Evolutionary conservation across 768 basidiomycete species (phyloP).

Genomic region (Leccinum truebloodii): DNA sequence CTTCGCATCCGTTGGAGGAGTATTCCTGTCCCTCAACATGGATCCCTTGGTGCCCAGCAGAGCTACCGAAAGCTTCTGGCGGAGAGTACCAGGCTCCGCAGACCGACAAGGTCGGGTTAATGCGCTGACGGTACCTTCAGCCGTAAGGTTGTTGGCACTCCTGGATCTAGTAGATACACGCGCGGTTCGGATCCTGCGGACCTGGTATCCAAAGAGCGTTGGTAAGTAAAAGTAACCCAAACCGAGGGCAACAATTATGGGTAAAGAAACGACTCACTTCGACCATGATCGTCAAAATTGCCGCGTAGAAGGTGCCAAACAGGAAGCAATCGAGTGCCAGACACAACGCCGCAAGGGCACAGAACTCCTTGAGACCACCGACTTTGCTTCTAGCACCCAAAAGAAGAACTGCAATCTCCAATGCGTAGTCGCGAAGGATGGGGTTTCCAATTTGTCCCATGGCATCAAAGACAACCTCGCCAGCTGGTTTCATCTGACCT

Average conservation of each 20-base stretch:
- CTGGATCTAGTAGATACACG: constrained; percentile 50
- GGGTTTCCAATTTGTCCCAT: constrained; percentile 78
- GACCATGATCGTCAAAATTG: constrained; percentile 92
- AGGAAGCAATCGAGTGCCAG: constrained; percentile 85
- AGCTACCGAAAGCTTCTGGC: constrained; percentile 30
- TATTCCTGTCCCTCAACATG: constrained; percentile 44
- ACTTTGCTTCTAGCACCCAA: constrained; percentile 88
- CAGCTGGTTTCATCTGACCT: constrained; percentile 68
- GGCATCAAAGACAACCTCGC: constrained; percentile 82
- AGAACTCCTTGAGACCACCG: constrained; percentile 90
- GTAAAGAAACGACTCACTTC: constrained; percentile 56
- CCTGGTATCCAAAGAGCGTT: constrained; percentile 51
- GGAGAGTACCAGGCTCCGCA: constrained; percentile 17
- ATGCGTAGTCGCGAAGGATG: constrained; percentile 89
- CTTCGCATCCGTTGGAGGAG: constrained; percentile 42
- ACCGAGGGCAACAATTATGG: no score
- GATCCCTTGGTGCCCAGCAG: constrained; percentile 53
- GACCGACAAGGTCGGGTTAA: constrained; percentile 27
- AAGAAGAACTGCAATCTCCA: constrained; percentile 88
- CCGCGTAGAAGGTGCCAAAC: constrained; percentile 87
- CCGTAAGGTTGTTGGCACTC: constrained; percentile 29
- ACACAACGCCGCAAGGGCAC: constrained; percentile 89
- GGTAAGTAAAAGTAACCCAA: constrained; percentile 3
- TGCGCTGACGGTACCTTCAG: constrained; percentile 33
- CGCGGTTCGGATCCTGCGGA: constrained; percentile 67